Base-by-base conservation (phyloP, 2,329 filamentous ascomycete genomes). In the Botrytis fabae region DNA sequence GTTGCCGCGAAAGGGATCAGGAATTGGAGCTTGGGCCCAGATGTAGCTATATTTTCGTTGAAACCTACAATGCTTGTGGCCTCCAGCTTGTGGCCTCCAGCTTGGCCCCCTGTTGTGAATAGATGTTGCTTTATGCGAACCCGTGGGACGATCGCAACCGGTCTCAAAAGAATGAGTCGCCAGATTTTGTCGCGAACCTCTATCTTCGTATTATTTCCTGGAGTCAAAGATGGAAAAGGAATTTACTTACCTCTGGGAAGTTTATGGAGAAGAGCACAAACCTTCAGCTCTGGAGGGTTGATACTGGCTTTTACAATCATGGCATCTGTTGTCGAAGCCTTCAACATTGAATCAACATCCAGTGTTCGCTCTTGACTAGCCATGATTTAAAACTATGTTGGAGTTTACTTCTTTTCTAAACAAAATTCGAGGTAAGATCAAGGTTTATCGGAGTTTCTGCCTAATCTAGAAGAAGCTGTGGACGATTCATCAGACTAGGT, bases 281-380 rank as follows among this genome's bases (percentile, higher is more conserved):
- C 9, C 5, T 20, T 63, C 2, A 25, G n/a, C 18, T 44, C 14
- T 2, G 61, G 4, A 8, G 40, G 0, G 5, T 63, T 12, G 40
- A 32, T 44, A 25, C 16, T 44, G n/a, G 8, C 8, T 44, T 28
- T 8, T 16, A 84, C 75, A 71, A 85, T 83, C 38, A 81, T 32
- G 4, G 40, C 16, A 62, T 62, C 60, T 42, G 7, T 8, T 59
- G 8, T 32, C 8, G 28, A 59, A 59, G 18, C 9, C 1, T 20
- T 35, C 4, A 28, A 35, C 18, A 1, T 20, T 32, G 16, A 35
- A 20, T 35, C 28, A 59, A 35, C 4, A 59, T 22, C 18, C 9
- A 6, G 28, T 22, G 28, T 20, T 8, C 3, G 28, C 5, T 59
- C 2, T 20, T 32, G 9, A 4, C n/a, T 59, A 18, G 7, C 8